phyloP scores from a whole-genome alignment of 2,329 filamentous ascomycete species.

The Fusarium penzigii region DNA sequence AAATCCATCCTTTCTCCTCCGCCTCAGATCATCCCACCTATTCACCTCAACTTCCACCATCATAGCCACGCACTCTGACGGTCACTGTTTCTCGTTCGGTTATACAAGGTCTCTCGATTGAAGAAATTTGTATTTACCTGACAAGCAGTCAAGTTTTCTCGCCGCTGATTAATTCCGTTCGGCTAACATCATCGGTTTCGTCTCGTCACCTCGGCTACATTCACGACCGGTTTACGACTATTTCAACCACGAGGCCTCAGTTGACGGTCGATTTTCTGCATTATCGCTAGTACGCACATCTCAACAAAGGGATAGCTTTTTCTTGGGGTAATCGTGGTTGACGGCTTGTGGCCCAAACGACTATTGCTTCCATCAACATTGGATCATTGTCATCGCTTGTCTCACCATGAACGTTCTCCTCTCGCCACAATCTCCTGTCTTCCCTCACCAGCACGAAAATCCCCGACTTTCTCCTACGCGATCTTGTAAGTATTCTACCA shows the following conservation, averaged over 20 bases:
- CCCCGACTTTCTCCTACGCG: constrained; percentile 55
- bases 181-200: background rate
- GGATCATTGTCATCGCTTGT: constrained; percentile 4
- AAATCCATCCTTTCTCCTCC: background rate
- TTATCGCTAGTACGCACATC: background rate
- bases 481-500: constrained; percentile 48
- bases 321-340: background rate
- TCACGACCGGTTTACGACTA: background rate
- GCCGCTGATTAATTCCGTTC: background rate
- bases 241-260: background rate
- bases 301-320: background rate
- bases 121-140: background rate
- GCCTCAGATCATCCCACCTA: background rate
- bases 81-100: background rate
- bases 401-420: constrained; percentile 63
- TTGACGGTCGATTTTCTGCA: background rate
- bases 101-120: background rate
- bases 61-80: background rate
- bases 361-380: constrained; percentile 16
- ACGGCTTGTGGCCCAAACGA: background rate
- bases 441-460: constrained; percentile 60
- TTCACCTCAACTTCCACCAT: background rate
- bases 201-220: background rate
- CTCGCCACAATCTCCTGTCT: constrained; percentile 59
- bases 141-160: background rate